These are phyloP conservation scores for Dipteronia dyeriana DNA, from an alignment of 345 rosid genomes.

Conservation along the genomic window DNA sequence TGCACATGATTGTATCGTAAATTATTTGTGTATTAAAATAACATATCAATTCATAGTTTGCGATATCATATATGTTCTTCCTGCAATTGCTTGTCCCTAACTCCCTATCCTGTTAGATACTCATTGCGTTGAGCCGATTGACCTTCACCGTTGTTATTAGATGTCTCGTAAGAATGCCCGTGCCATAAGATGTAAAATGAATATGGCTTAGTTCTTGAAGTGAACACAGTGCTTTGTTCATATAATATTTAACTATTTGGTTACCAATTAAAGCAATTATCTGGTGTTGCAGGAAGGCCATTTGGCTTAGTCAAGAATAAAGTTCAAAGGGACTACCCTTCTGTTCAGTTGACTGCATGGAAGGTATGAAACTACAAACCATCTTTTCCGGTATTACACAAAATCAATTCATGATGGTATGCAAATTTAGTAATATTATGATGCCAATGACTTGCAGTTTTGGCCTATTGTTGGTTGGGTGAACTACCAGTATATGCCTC, in stretches of 20 bases:
- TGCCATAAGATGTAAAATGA: neutral
- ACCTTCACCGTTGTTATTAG: neutral
- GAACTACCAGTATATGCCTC: slow-evolving; percentile 77
- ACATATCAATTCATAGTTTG: neutral
- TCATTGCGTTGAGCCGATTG: neutral
- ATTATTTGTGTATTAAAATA: neutral
- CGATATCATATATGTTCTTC: neutral
- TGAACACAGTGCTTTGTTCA: neutral
- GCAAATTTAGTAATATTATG: neutral
- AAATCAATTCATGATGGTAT: neutral
- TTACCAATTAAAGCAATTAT: neutral
- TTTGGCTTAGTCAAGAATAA: slow-evolving; percentile 70
- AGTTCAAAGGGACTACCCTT: slow-evolving; percentile 63
- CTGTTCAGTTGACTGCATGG: slow-evolving; percentile 85
- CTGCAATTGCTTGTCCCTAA: neutral
- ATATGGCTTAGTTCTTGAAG: neutral
- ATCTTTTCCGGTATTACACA: neutral
- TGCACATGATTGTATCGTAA: neutral
- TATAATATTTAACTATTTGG: neutral
- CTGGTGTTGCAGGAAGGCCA: slow-evolving; percentile 61
- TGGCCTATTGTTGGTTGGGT: slow-evolving; percentile 92
- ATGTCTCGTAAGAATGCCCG: neutral
- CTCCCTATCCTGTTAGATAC: neutral
- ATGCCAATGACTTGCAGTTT: slow-evolving; percentile 54
- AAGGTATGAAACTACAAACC: slow-evolving; percentile 47